Evolutionary conservation across 2,329 filamentous ascomycete genomes (phyloP).

Genomic region (Dactylella cylindrospora): DNA sequence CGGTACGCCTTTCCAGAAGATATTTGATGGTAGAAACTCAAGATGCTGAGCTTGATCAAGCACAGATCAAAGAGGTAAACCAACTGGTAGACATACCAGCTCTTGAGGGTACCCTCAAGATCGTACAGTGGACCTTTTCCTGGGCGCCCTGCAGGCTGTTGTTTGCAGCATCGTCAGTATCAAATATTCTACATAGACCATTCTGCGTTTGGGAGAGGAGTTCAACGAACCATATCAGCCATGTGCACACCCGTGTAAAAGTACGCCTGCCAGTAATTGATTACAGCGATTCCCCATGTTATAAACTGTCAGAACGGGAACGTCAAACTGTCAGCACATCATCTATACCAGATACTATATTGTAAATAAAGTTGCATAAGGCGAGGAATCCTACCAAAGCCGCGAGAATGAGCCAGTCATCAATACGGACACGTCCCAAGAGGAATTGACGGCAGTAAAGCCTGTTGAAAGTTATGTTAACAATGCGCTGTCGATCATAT

Average conservation of each 20-base stretch:
- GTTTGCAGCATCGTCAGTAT: constrained; percentile 11
- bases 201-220: too few relatives aligned
- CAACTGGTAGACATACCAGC: constrained; percentile 53
- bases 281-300: constrained; percentile 47
- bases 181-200: too few relatives aligned
- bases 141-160: constrained; percentile 38
- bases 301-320: constrained; percentile 40
- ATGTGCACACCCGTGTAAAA: constrained; percentile 46
- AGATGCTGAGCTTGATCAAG: constrained; percentile 54
- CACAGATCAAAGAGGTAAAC: constrained; percentile 52
- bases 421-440: constrained; percentile 46
- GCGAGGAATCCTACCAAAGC: constrained; percentile 46
- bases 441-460: constrained; percentile 48
- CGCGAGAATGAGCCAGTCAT: constrained; percentile 53
- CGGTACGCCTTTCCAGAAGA: constrained; percentile 48
- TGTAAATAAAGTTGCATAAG: neutral
- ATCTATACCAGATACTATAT: neutral
- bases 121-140: constrained; percentile 33
- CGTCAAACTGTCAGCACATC: constrained; percentile 1
- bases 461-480: constrained; percentile 25
- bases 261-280: constrained; percentile 46
- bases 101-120: constrained; percentile 49
- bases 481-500: constrained; percentile 38
- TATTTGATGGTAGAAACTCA: constrained; percentile 55
- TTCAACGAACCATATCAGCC: constrained; percentile 38